Evolutionary conservation across 495 filamentous ascomycete species (phyloP), one percentile per base, ranked within the genome.

Genomic region (Penicillium riverlandense): DNA sequence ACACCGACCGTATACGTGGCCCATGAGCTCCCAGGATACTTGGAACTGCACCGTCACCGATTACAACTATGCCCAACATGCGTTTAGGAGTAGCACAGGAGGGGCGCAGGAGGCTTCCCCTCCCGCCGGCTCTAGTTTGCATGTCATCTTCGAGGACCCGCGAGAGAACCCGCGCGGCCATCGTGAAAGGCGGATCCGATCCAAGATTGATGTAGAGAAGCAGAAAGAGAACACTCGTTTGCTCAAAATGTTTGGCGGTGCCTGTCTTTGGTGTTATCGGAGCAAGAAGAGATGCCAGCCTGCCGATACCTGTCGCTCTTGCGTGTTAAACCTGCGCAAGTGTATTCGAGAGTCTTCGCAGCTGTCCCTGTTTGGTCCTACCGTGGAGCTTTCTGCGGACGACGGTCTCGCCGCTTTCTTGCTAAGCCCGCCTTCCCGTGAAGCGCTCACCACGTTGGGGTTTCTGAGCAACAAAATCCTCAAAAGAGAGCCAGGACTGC

Each of bases 251-350:
- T 37, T 37, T 14, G 62, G 62, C 0, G 62, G 62, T 11, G 47
- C 62, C 8, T 66, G 62, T 45, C 2, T 51, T 6, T 52, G 45
- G 12, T 66, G 62, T 29, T 47, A 54, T 10, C 46, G 44, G 13
- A 50, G 41, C 10, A 66, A 58, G 52, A 63, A 63, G 37, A 53
- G 42, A 37, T 66, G 62, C 34, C 49, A 38, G 4, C 32, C 52
- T 3, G 15, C n/a, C 7, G 35, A 29, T 14, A 47, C 58, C 9
- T 66, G 62, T 27, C 29, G 34, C 10, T 16, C 29, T 7, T 66
- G 62, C 42, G 10, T 8, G 9, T 10, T 35, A 8, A 43, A 41
- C 8, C 5, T 27, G 8, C 45, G 40, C 30, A 27, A 42, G 11
- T 66, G 62, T 43, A 45, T 59, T 42, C 53, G 60, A 29, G 41